Percentiles rank a stretch among this genome's conserved stretches.
These are phyloP conservation scores for Umbelopsis sp. DNA, from an alignment of 192 early-diverging fungal genomes.

Conservation along the genomic window DNA sequence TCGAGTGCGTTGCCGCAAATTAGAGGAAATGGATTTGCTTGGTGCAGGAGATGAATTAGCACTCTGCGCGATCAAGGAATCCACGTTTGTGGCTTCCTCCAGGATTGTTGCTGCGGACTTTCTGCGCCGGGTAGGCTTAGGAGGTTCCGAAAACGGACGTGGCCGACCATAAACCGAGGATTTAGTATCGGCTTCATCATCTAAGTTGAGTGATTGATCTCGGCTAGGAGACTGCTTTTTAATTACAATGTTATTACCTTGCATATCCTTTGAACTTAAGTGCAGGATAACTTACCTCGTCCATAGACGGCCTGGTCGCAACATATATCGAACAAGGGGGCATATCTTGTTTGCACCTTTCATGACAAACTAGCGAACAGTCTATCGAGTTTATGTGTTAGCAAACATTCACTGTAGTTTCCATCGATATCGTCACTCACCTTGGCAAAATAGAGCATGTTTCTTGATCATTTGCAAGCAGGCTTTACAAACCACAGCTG, in stretches of 20 bases:
- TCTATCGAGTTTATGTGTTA: not conserved
- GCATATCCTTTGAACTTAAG: too few relatives aligned
- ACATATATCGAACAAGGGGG: not conserved
- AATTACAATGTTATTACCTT: not conserved
- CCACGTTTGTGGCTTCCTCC: slow-evolving; percentile 16
- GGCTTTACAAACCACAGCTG: slow-evolving; percentile 48
- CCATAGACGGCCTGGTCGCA: not conserved
- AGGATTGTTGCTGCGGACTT: not conserved
- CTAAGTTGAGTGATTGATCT: not conserved
- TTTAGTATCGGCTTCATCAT: not conserved
- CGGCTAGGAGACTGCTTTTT: not conserved
- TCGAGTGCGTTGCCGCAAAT: slow-evolving; percentile 22
- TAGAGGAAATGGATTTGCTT: slow-evolving; percentile 6
- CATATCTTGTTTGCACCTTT: slow-evolving; percentile 28
- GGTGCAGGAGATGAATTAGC: not conserved
- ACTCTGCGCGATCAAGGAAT: not conserved
- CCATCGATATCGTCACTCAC: slow-evolving; percentile 17
- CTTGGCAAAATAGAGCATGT: slow-evolving; percentile 61
- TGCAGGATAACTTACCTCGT: not conserved
- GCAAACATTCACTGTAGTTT: not conserved
- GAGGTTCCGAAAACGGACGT: slow-evolving; percentile 13
- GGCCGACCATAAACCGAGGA: not conserved
- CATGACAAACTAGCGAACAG: slow-evolving; percentile 43
- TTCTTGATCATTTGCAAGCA: slow-evolving; percentile 53
- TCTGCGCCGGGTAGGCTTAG: not conserved